These are phyloP conservation scores for Cinnamomum micranthum DNA, from an alignment of 164 flowering plant genomes.

Conservation along the genomic window DNA sequence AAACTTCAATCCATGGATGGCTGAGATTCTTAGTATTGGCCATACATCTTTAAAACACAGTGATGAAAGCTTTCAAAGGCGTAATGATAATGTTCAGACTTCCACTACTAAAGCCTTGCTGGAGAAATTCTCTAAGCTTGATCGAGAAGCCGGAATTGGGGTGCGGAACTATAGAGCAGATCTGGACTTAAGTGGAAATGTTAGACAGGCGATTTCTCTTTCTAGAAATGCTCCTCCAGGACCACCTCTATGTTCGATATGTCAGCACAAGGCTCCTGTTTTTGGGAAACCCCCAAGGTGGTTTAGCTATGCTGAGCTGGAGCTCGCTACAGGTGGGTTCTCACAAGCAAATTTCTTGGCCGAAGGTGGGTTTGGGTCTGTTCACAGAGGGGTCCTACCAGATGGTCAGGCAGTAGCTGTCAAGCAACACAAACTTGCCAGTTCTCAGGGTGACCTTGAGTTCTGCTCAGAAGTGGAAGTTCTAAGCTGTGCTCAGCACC, in stretches of 20 bases:
- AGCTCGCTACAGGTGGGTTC: slow-evolving; percentile 79
- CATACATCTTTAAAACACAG: slow-evolving; percentile 25
- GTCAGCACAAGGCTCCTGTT: slow-evolving; percentile 79
- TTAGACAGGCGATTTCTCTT: slow-evolving; percentile 56
- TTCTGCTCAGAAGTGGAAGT: slow-evolving; percentile 95
- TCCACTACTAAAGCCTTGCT: slow-evolving; percentile 35
- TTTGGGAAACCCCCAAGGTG: slow-evolving; percentile 86
- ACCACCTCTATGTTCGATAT: slow-evolving; percentile 84
- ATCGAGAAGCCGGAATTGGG: slow-evolving; percentile 42
- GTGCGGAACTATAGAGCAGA: slow-evolving; percentile 29
- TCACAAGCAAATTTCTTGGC: slow-evolving; percentile 76
- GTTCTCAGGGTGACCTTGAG: slow-evolving; percentile 87
- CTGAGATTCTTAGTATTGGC: slow-evolving; percentile 34
- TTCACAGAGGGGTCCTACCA: slow-evolving; percentile 67
- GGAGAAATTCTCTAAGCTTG: slow-evolving; percentile 41
- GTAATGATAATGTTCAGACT: slow-evolving; percentile 22
- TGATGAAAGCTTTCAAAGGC: slow-evolving; percentile 26
- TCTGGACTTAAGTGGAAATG: slow-evolving; percentile 38
- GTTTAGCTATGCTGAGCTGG: slow-evolving; percentile 77
- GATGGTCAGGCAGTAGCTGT: slow-evolving; percentile 89
- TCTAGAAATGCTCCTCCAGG: slow-evolving; percentile 52
- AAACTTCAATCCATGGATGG: slow-evolving; percentile 49
- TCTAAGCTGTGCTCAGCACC: slow-evolving; percentile 92
- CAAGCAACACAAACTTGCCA: slow-evolving; percentile 83
- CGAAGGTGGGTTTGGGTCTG: slow-evolving; percentile 98